Base-by-base conservation (phyloP, 169 alveolate genomes). In the Plasmodium fragile region DNA sequence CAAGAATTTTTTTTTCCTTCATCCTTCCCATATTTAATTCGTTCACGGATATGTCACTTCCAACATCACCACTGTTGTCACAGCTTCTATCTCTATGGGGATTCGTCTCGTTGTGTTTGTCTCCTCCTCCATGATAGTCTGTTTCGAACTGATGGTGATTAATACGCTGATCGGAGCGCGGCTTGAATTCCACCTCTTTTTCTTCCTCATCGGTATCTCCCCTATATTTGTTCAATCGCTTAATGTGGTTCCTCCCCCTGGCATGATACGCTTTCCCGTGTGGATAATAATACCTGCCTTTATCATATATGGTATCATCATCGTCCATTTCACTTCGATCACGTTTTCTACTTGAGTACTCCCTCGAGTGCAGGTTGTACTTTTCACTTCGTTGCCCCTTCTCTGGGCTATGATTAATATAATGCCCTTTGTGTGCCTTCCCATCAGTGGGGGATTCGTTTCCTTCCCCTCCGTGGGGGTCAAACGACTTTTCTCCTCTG, bases 11-110 rank as follows among this genome's bases (percentile, higher is more conserved):
- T 13, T 83, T 71, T 41, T 45, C 49, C 32, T 43, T 77, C 18
- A 70, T 83, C 18, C 75, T 72, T 52, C n/a, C 45, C n/a, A 34
- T 41, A 16, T n/a, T 32, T 30, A 36, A 52, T 3, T 85, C 84
- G 39, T 83, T 65, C 43, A 13, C 18, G 16, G 85, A 73, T 32
- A 18, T 11, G 65, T 85, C 83, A 85, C 93, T 85, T 5, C 41
- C 75, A 52, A 73, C 36, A 18, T 73, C 85, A 75, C 70, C 6
- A 28, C 16, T 78, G 0, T 4, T 69, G 18, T 83, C 39, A 41
- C 53, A 71, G 18, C 53, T 22, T 18, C 18, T 2, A 55, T 82
- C 16, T 16, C 59, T 49, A 49, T 22, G 22, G 22, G 59, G 59
- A 7, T 13, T 11, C 52, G 0, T 41, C 1, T 49, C 59, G 16